Evolutionary conservation across 2,329 filamentous ascomycete genomes (phyloP), one percentile per base, ranked within the genome.

Genomic region (Metarhizium brunneum): DNA sequence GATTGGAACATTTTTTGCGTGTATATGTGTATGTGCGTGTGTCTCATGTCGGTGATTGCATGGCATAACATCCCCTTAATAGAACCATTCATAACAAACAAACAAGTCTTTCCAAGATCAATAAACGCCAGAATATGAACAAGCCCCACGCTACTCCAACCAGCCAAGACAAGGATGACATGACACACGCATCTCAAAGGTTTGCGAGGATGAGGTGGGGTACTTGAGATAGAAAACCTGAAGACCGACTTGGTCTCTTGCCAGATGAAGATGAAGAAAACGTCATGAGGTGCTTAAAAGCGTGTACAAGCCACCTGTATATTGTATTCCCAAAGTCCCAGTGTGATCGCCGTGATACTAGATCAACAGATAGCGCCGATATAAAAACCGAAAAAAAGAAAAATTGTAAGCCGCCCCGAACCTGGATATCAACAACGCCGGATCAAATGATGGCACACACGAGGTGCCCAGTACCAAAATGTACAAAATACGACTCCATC

Each of bases 251-350:
- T 20, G 29, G 47, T 29, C 38, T n/a, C 11, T 14, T 45, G 20
- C 36, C 47, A 49, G 18, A 30, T 20, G 16, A 13, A 16, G 29
- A 40, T 40, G 14, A 14, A n/a, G 32, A 49, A 42, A 30, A 25
- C 25, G 11, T 52, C 32, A 30, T 61, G 42, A 54, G 52, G 52
- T 43, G 56, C 56, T 25, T 30, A 40, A 25, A 50, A 54, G 40
- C 56, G 43, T 52, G 52, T 57, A 54, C 25, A 45, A 35, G 43
- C 52, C 42, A 45, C 49, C 43, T 54, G 35, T 52, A 38, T 30
- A 35, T 35, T 52, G 29, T 49, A 13, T 13, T 32, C 35, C 45
- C 52, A 5, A 20, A 30, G n/a, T 13, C 8, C 45, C 30, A 30
- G 32, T 54, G 45, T 49, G 52, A 54, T 30, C 29, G 30, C 42